These are phyloP conservation scores for Aurinia saxatilis DNA, from an alignment of 345 rosid genomes.

Conservation along the genomic window DNA sequence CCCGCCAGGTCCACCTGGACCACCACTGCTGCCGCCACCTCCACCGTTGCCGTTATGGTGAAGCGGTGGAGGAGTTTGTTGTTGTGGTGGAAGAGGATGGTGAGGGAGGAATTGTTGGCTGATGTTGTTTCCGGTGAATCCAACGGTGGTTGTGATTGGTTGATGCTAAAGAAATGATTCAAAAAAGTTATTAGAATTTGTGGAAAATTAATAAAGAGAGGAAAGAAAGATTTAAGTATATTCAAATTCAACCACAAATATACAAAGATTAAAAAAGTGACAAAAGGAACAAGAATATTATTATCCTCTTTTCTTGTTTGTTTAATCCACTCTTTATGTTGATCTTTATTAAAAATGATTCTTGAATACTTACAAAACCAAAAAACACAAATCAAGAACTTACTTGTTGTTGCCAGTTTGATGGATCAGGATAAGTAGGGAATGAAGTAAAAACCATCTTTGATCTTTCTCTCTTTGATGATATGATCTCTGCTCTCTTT, in stretches of 20 bases:
- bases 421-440: conserved; percentile 28
- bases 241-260: conserved; percentile 31
- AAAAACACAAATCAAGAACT: conserved; percentile 11
- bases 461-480: conserved; percentile 23
- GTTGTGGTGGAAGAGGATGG: conserved; percentile 27
- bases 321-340: conserved; percentile 7
- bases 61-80: conserved; percentile 21
- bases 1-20: conserved; percentile 22
- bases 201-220: neutral
- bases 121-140: conserved; percentile 34
- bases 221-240: conserved; percentile 26
- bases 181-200: conserved; percentile 9
- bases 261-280: conserved; percentile 26
- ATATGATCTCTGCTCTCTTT: conserved; percentile 6
- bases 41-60: conserved; percentile 45
- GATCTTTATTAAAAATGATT: conserved; percentile 4
- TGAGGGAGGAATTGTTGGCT: conserved; percentile 25
- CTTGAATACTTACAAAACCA: neutral
- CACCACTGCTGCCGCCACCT: conserved; percentile 52
- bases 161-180: conserved; percentile 22
- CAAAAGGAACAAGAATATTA: conserved; percentile 33
- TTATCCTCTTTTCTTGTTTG: conserved; percentile 20
- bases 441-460: conserved; percentile 31
- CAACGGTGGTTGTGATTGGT: conserved; percentile 34
- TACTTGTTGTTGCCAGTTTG: conserved; percentile 39